phyloP scores from a whole-genome alignment of 192 early-diverging fungal species.

The Umbelopsis ramanniana region DNA sequence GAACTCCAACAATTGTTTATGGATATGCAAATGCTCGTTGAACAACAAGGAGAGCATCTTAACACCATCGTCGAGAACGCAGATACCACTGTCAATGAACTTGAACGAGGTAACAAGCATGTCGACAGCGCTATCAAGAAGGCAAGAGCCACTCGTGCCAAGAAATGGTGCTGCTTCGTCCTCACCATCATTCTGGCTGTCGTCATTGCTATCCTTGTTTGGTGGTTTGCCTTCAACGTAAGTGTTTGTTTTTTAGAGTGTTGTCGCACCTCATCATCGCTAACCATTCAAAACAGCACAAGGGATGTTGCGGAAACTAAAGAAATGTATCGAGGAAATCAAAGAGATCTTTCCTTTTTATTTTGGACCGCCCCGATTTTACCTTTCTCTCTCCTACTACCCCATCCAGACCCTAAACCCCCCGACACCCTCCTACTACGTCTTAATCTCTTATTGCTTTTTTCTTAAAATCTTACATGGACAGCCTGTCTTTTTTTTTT shows the following conservation, averaged over 20 bases:
- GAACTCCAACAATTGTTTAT: constrained; percentile 85
- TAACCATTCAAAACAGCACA: background rate
- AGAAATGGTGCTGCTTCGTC: constrained; percentile 49
- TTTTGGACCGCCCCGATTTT: background rate
- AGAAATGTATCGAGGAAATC: background rate
- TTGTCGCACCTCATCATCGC: too few species aligned
- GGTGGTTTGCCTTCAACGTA: constrained; percentile 44
- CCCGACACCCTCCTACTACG: constrained; percentile 15
- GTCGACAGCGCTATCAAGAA: constrained; percentile 26
- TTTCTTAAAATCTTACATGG: background rate
- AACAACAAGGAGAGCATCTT: constrained; percentile 71
- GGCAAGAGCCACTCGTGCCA: constrained; percentile 26
- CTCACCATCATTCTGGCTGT: constrained; percentile 34
- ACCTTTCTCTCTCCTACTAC: background rate
- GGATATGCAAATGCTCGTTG: constrained; percentile 82
- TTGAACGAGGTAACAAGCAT: constrained; percentile 27
- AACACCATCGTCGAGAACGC: constrained; percentile 69
- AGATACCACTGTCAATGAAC: constrained; percentile 24
- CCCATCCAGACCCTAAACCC: background rate
- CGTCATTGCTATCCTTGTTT: constrained; percentile 46
- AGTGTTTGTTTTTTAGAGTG: background rate
- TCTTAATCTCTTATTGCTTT: constrained; percentile 1
- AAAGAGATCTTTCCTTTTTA: background rate
- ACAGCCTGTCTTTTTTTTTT: background rate
- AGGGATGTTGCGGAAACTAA: constrained; percentile 21